phyloP scores from a whole-genome alignment of 129 eudicot genomes.

The Flaveria ramosissima region DNA sequence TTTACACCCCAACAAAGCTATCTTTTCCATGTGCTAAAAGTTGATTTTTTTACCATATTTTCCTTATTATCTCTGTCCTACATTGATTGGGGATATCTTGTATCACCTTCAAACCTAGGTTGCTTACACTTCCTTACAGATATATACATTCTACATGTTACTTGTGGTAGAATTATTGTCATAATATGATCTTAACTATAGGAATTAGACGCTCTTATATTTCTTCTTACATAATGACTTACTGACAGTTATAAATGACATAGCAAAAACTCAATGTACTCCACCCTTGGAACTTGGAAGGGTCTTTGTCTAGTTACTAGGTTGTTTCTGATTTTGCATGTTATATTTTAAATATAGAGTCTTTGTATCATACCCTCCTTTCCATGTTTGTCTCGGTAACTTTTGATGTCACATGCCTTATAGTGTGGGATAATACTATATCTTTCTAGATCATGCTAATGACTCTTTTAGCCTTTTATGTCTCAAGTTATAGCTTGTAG shows the following conservation, averaged over 20 bases:
- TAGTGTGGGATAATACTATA: not conserved
- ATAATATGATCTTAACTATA: not conserved
- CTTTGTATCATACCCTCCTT: not conserved
- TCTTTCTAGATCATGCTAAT: conserved; percentile 2
- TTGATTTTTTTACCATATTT: not conserved
- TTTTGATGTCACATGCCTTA: conserved; percentile 15
- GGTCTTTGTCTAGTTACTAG: conserved; percentile 1
- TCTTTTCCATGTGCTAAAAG: not conserved
- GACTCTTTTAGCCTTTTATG: not conserved
- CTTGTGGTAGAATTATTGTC: not conserved
- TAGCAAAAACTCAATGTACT: not conserved
- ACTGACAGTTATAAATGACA: not conserved
- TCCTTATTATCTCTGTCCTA: not conserved
- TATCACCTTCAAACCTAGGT: not conserved
- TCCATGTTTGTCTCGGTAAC: not conserved
- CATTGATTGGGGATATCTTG: not conserved
- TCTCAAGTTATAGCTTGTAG: not conserved
- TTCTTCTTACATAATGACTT: not conserved
- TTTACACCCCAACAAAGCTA: not conserved
- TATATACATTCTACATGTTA: not conserved
- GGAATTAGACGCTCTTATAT: not conserved
- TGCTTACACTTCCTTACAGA: not conserved
- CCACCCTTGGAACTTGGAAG: not conserved
- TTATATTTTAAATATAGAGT: not conserved
- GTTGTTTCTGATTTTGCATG: conserved; percentile 2